Conservation (phyloP, 495 filamentous ascomycete genomes). For the Lasiosphaeris hirsuta region DNA sequence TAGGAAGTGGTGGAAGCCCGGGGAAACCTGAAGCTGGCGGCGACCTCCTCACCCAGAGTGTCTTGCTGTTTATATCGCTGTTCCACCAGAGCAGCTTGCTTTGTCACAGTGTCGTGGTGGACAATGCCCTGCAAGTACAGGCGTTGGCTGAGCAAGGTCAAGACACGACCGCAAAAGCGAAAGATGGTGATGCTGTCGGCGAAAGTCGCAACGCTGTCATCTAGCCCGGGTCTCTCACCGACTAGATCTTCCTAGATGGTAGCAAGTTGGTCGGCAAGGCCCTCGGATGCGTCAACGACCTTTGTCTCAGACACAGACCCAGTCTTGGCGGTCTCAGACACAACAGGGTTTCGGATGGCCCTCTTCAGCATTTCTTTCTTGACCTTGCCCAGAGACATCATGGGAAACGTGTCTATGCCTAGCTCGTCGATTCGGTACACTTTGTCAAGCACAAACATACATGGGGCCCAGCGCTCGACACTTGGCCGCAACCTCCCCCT, state of each 20-base stretch:
- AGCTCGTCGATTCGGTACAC: conserved; percentile 34
- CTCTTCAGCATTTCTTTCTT: conserved; percentile 28
- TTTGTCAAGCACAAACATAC: conserved; percentile 32
- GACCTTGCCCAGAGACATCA: conserved; percentile 41
- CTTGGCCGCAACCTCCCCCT: conserved; percentile 22
- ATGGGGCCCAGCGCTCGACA: conserved; percentile 29
- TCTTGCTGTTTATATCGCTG: conserved; percentile 1
- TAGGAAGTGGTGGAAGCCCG: conserved; percentile 21
- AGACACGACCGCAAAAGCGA: conserved; percentile 21
- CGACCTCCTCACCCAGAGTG: conserved; percentile 21
- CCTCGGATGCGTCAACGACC: neutral
- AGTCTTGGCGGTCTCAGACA: neutral
- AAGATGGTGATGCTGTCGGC: conserved; percentile 25
- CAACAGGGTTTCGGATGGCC: conserved; percentile 14
- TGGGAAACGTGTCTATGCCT: conserved; percentile 32
- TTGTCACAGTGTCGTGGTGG: conserved; percentile 7
- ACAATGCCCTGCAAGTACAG: conserved; percentile 18
- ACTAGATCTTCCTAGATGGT: conserved; percentile 17
- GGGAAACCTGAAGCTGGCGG: conserved; percentile 22
- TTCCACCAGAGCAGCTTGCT: conserved; percentile 15
- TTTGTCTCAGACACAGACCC: neutral
- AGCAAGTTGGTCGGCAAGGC: conserved; percentile 6
- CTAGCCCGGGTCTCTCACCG: conserved; percentile 8
- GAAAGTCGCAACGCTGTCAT: conserved; percentile 10
- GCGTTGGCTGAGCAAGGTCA: conserved; percentile 5